Conservation (phyloP, 1,284 basidiomycete species). For the Leccinum huronense region DNA sequence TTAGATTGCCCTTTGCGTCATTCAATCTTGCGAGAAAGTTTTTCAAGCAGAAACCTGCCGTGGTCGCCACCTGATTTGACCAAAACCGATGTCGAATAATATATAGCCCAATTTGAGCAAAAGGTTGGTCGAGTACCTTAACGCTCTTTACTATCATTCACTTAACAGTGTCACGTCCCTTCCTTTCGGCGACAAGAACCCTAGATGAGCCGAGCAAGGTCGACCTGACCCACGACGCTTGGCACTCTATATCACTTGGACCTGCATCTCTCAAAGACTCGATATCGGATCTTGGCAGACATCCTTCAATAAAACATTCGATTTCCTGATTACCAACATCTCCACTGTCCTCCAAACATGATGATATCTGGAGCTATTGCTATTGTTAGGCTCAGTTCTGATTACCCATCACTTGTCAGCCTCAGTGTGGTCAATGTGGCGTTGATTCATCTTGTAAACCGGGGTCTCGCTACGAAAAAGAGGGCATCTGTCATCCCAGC, state of each 20-base stretch:
- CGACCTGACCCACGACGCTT: slow-evolving; percentile 51
- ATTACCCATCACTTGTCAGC: no score
- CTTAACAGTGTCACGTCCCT: slow-evolving; percentile 24
- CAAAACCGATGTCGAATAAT: slow-evolving; percentile 29
- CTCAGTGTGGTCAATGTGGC: no score
- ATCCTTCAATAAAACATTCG: slow-evolving; percentile 42
- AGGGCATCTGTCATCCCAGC: no score
- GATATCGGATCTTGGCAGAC: slow-evolving; percentile 46
- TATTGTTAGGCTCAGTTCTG: slow-evolving; percentile 10
- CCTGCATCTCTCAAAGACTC: slow-evolving; percentile 35
- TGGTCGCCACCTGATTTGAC: neutral
- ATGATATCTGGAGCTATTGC: slow-evolving; percentile 46
- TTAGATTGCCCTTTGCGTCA: slow-evolving; percentile 56
- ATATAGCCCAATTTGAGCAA: slow-evolving; percentile 32
- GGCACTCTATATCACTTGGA: slow-evolving; percentile 56
- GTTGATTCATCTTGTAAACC: no score
- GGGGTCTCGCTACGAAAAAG: no score
- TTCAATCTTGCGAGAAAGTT: slow-evolving; percentile 33
- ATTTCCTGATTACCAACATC: slow-evolving; percentile 49
- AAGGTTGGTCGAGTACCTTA: slow-evolving; percentile 31
- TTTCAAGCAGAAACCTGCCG: no score
- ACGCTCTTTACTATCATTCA: slow-evolving; percentile 10
- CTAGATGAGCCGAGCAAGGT: slow-evolving; percentile 49
- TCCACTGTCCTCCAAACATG: slow-evolving; percentile 48
- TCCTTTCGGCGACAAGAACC: slow-evolving; percentile 51